These are phyloP conservation scores for Diaporthe citriasiana DNA, from an alignment of 2,329 filamentous ascomycete species.

Conservation along the genomic window DNA sequence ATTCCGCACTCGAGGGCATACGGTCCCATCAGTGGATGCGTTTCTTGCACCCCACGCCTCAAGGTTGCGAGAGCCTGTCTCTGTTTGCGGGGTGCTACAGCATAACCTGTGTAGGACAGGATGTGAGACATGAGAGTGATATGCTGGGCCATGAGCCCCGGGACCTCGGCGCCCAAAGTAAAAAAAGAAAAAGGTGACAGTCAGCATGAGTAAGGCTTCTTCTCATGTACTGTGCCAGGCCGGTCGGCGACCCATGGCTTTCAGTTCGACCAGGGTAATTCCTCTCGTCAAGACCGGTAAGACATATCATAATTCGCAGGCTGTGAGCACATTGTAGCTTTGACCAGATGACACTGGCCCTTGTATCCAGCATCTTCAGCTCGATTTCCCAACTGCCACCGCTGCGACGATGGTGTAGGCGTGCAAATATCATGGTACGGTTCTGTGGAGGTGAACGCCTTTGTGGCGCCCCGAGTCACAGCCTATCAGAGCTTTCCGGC, in stretches of 20 bases:
- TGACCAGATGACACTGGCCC: neutral
- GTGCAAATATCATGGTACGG: neutral
- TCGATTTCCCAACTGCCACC: neutral
- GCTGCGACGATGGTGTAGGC: neutral
- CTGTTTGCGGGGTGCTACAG: constrained; percentile 37
- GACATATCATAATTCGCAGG: neutral
- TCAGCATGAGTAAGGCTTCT: neutral
- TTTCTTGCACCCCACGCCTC: neutral
- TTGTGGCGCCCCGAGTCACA: too few relatives aligned
- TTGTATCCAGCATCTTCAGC: neutral
- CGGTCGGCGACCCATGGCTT: constrained; percentile 21
- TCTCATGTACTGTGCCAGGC: constrained; percentile 3
- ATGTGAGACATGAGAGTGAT: constrained; percentile 34
- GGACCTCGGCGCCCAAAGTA: neutral
- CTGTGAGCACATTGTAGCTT: neutral
- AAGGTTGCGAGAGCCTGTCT: constrained; percentile 18
- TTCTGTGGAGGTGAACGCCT: neutral
- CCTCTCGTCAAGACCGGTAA: neutral
- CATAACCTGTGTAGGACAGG: constrained; percentile 36
- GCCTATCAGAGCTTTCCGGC: neutral
- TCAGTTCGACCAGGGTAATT: neutral
- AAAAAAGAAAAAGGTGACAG: neutral
- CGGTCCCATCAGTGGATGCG: neutral
- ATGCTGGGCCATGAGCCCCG: neutral
- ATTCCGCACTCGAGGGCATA: constrained; percentile 36